A percentile compares a stretch with the other conserved stretches of the same genome.
Conservation (phyloP, 2,329 filamentous ascomycete species). For the Neofusicoccum umdonicola region DNA sequence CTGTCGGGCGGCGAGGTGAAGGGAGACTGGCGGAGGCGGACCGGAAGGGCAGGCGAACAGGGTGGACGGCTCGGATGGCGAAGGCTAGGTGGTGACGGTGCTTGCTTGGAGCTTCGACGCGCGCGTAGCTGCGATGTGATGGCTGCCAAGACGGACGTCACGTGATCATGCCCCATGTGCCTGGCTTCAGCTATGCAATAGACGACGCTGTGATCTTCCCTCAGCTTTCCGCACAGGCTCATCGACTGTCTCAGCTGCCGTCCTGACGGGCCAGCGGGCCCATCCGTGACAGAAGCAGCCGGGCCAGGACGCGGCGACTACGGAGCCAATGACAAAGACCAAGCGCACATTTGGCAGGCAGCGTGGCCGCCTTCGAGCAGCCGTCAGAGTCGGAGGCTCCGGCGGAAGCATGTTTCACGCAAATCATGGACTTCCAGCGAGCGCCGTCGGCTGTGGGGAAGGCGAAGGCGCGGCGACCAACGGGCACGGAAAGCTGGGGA, state of each 20-base stretch:
- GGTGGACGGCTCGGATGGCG: background rate
- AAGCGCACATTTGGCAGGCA: background rate
- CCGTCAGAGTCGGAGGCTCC: background rate
- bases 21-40: background rate
- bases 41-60: background rate
- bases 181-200: background rate
- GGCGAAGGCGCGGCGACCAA: too few relatives aligned
- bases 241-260: background rate
- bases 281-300: background rate
- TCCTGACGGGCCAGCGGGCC: background rate
- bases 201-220: slow-evolving; percentile 1
- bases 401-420: slow-evolving; percentile 12
- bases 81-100: background rate
- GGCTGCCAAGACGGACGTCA: background rate
- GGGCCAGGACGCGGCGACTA: background rate
- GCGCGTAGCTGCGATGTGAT: background rate
- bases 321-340: background rate
- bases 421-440: background rate
- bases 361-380: background rate
- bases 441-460: background rate
- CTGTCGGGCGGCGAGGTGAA: too few relatives aligned
- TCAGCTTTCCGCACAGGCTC: slow-evolving; percentile 9
- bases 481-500: too few relatives aligned
- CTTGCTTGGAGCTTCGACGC: background rate
- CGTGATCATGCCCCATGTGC: background rate